Evolutionary conservation across 1,284 basidiomycete genomes (phyloP).

Genomic region (Fistulina hepatica): DNA sequence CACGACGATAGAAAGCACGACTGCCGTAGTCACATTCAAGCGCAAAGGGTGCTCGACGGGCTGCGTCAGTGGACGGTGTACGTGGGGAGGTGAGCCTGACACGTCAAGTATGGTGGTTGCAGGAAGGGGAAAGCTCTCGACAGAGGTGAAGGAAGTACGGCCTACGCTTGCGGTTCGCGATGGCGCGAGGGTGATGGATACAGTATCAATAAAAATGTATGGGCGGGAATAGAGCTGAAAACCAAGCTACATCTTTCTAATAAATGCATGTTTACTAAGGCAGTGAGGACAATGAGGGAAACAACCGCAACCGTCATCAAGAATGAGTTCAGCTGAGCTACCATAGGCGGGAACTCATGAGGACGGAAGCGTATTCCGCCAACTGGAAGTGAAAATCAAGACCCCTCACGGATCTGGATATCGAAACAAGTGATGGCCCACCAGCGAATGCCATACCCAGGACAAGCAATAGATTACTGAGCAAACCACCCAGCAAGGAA

Average conservation of each 20-base stretch:
- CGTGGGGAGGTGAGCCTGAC: background rate
- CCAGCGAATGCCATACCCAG: slow-evolving; percentile 50
- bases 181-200: slow-evolving; percentile 9
- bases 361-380: slow-evolving; percentile 54
- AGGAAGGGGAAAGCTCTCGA: slow-evolving; percentile 14
- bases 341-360: slow-evolving; percentile 50
- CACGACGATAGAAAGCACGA: slow-evolving; percentile 27
- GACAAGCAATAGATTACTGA: slow-evolving; percentile 58
- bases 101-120: background rate
- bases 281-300: slow-evolving; percentile 50
- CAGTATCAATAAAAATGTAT: slow-evolving; percentile 41
- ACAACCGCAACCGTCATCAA: slow-evolving; percentile 48
- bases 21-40: slow-evolving; percentile 33
- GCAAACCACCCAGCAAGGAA: slow-evolving; percentile 46
- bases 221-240: slow-evolving; percentile 56
- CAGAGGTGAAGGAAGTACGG: slow-evolving; percentile 10
- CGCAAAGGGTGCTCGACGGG: slow-evolving; percentile 33
- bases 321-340: slow-evolving; percentile 55
- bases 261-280: slow-evolving; percentile 36
- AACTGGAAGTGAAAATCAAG: slow-evolving; percentile 21
- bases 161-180: slow-evolving; percentile 16
- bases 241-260: slow-evolving; percentile 25
- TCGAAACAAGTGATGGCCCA: slow-evolving; percentile 13
- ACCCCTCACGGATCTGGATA: too few relatives aligned
- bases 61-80: slow-evolving; percentile 2